Evolutionary conservation across 2,329 filamentous ascomycete species (phyloP), one percentile per base, ranked within the genome.

Genomic region (Penicillium thymicola): DNA sequence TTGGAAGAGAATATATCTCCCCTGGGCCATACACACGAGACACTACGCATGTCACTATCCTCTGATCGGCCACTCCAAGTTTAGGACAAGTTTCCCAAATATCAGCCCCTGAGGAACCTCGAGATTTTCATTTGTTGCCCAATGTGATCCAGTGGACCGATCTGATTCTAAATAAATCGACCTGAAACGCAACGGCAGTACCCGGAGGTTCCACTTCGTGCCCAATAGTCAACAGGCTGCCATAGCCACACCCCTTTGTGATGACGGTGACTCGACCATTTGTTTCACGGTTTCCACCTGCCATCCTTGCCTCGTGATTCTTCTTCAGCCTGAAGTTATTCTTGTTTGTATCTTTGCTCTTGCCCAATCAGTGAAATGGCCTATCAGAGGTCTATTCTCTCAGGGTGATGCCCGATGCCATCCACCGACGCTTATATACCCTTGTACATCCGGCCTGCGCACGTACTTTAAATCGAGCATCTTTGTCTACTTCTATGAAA

Each of bases 341-440:
- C 40, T 23, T 47, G 46, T 51, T 27, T 9, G 53, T 59, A 27
- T 53, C 57, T 60, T 54, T 23, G 49, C 52, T 55, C 51, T 60
- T 27, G 63, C 63, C 64, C 62, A 63, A 64, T 64, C 55, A 56
- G 43, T 40, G 25, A 51, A 28, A 57, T 54, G 55, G 60, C 64
- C 63, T 66, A 66, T 66, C 58, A 65, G 55, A 56, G 50, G 40
- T 34, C 45, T 7, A n/a, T 53, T 45, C 37, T 49, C 49, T 47
- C 56, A 52, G 56, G 52, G 54, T 65, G 63, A 46, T 66, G 64
- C 63, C 64, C 64, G 63, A 66, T 57, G 34, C 21, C 23, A 36
- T 65, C 58, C 50, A 57, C 55, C 55, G 53, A 57, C 51, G 56
- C 34, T 62, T 66, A 65, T 63, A 63, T 65, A 60, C 55, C 58